These are phyloP conservation scores for Silene coronaria DNA, from an alignment of 179 eudicot species.

Conservation along the genomic window DNA sequence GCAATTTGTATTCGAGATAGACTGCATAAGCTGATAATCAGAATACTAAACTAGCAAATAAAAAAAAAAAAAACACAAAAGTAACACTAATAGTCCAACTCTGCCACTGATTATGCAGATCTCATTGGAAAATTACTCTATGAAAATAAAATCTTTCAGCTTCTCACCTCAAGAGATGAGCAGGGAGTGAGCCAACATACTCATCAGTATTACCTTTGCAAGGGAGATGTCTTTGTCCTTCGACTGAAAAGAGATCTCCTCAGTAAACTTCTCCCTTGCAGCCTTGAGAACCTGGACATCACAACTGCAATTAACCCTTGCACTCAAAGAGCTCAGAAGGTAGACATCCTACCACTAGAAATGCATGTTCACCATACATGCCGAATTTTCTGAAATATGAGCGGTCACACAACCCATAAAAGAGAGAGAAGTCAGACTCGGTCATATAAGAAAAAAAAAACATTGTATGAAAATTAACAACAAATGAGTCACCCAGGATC, in stretches of 20 bases:
- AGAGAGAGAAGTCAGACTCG: constrained; percentile 16
- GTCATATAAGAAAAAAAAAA: neutral
- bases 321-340: constrained; percentile 15
- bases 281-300: constrained; percentile 55
- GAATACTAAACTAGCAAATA: neutral
- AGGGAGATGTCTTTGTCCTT: constrained; percentile 90
- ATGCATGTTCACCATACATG: constrained; percentile 23
- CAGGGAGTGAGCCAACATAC: constrained; percentile 37
- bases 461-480: neutral
- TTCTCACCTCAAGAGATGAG: constrained; percentile 36
- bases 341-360: constrained; percentile 16
- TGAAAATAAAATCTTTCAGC: constrained; percentile 9
- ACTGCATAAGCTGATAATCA: constrained; percentile 13
- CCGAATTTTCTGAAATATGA: constrained; percentile 7
- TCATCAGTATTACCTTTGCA: constrained; percentile 70
- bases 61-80: neutral
- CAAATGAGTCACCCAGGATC: neutral
- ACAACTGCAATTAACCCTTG: constrained; percentile 20
- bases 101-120: constrained; percentile 1
- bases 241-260: constrained; percentile 76
- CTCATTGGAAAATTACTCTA: constrained; percentile 2
- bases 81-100: neutral
- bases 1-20: neutral
- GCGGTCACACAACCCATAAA: constrained; percentile 5
- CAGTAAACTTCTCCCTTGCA: constrained; percentile 79